Evolutionary conservation across 2,329 filamentous ascomycete species (phyloP), one percentile per base, ranked within the genome.

Genomic region (Alternaria gaisen): DNA sequence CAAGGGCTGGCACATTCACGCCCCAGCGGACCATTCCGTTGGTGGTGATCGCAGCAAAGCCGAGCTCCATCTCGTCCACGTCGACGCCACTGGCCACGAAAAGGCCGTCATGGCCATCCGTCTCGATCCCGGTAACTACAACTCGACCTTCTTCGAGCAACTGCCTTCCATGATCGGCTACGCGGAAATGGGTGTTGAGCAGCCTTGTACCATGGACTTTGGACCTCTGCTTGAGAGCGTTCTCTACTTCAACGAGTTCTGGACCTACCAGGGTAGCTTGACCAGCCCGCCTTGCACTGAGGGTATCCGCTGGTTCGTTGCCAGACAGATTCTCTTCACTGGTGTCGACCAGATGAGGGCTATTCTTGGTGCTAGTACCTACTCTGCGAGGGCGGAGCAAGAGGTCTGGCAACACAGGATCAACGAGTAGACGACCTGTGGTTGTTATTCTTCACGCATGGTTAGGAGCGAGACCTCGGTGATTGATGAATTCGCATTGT

Each of bases 1-100:
- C 9, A 77, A 74, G 41, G 82, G 82, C 47, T 85, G 83, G 82
- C 84, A 85, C 73, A 81, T 84, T 50, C 84, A 86, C 66, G 69
- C 82, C 0, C 83, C 84, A 0, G 82, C 82, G 5, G 83, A 85
- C 58, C 84, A 86, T 69, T 75, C 77, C 3, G 77, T 85, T 4
- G 73, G 79, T 47, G 80, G 80, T 34, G 72, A 78, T 38, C 77
- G 79, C 36, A 74, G 77, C 36, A 82, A 80, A 60, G 81, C 82
- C 36, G 83, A 85, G 64, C 70, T 85, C 20, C 83, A 85, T 68
- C 76, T 83, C 38, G 83, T 85, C 3, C 82, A 84, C 61, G 80
- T 80, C 53, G 79, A 82, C 59, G 74, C 72, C 9, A 62, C 70
- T 0, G 82, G 83, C 51, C 72, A 79, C 24, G 79, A 82, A 42